Conservation (phyloP, 106 monocot species). For the Gastrodia elata region DNA sequence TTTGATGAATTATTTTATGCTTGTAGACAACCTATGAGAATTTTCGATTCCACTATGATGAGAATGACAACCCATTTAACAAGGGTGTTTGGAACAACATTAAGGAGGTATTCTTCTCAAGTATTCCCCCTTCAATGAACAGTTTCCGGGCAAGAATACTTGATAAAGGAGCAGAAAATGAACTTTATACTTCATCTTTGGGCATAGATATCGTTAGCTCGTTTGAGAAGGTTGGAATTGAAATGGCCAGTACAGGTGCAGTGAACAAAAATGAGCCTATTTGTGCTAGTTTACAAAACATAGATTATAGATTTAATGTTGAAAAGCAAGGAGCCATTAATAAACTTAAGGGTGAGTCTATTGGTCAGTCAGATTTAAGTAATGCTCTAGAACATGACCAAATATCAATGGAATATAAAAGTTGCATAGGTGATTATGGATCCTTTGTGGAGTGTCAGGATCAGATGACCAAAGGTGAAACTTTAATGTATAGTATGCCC, state of each 20-base stretch:
- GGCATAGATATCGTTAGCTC: slow-evolving; percentile 14
- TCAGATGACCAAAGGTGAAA: background rate
- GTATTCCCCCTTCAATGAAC: slow-evolving; percentile 53
- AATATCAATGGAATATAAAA: slow-evolving; percentile 1
- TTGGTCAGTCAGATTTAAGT: background rate
- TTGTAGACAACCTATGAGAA: slow-evolving; percentile 87
- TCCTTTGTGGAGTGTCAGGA: background rate
- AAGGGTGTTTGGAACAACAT: slow-evolving; percentile 44
- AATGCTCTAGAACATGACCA: background rate
- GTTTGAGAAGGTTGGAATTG: slow-evolving; percentile 40
- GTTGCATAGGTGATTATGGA: background rate
- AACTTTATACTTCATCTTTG: slow-evolving; percentile 26
- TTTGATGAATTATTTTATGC: slow-evolving; percentile 2
- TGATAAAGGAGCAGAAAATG: slow-evolving; percentile 32
- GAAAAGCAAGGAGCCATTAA: background rate
- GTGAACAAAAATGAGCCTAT: slow-evolving; percentile 3
- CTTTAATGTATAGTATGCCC: background rate
- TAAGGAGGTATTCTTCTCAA: slow-evolving; percentile 48
- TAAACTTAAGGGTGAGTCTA: background rate
- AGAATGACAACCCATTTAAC: slow-evolving; percentile 70
- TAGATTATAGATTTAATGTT: slow-evolving; percentile 29
- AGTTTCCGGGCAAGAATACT: slow-evolving; percentile 52
- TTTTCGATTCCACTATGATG: slow-evolving; percentile 69
- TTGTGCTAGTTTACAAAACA: slow-evolving; percentile 28
- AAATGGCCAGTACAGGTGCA: slow-evolving; percentile 15